phyloP scores from a whole-genome alignment of 495 filamentous ascomycete genomes.

The Penicillium cataractarum region DNA sequence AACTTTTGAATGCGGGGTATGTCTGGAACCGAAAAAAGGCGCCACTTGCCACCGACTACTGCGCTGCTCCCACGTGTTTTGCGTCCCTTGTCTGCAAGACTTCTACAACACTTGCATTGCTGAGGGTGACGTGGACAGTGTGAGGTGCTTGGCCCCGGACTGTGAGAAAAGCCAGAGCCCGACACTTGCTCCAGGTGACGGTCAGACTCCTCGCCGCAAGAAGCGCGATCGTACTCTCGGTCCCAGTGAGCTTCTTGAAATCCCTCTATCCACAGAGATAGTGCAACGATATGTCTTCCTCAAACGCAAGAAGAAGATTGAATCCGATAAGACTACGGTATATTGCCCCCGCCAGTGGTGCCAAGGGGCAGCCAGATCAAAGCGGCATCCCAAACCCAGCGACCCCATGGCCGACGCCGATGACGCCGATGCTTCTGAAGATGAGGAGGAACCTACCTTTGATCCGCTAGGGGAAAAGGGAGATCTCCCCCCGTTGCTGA shows the following conservation, averaged over 20 bases:
- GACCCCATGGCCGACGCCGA: constrained; percentile 55
- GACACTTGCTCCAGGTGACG: constrained; percentile 18
- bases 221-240: constrained; percentile 68
- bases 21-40: constrained; percentile 93
- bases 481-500: constrained; percentile 53
- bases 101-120: constrained; percentile 87
- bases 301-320: constrained; percentile 88
- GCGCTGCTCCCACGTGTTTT: constrained; percentile 90
- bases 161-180: constrained; percentile 66
- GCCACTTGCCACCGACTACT: constrained; percentile 73
- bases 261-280: constrained; percentile 70
- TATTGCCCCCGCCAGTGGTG: constrained; percentile 96
- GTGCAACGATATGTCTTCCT: constrained; percentile 86
- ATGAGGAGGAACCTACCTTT: constrained; percentile 34
- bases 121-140: constrained; percentile 76
- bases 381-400: constrained; percentile 71
- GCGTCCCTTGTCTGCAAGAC: constrained; percentile 77
- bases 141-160: constrained; percentile 75
- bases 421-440: constrained; percentile 53
- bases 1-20: constrained; percentile 90
- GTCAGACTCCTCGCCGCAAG: constrained; percentile 38
- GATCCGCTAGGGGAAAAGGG: constrained; percentile 42
- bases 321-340: constrained; percentile 88
- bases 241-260: constrained; percentile 86
- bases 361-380: constrained; percentile 83